phyloP scores from a whole-genome alignment of 2,329 filamentous ascomycete genomes.

The Xenoacremonium recifei region DNA sequence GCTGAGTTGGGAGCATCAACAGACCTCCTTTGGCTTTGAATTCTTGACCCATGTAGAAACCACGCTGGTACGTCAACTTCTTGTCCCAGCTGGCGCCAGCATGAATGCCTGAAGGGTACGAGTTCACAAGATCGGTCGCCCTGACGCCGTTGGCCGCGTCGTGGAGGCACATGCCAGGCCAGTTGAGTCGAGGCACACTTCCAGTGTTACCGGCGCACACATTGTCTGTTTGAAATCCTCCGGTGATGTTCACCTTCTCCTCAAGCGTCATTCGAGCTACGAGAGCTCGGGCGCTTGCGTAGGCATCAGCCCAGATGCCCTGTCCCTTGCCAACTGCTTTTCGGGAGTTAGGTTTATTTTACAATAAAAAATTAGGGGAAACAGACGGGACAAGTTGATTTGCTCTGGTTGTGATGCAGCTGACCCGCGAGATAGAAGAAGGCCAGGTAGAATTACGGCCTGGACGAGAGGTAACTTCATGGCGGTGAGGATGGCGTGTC shows the following conservation, averaged over 20 bases:
- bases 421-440: too few relatives aligned
- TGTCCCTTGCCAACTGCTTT: constrained; percentile 12
- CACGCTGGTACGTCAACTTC: constrained; percentile 50
- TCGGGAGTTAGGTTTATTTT: too few relatives aligned
- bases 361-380: too few relatives aligned
- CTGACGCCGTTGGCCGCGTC: constrained; percentile 50
- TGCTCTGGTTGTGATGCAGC: too few relatives aligned
- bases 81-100: constrained; percentile 53
- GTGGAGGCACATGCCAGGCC: constrained; percentile 48
- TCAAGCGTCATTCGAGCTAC: constrained; percentile 64
- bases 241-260: constrained; percentile 57
- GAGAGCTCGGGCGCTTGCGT: constrained; percentile 54
- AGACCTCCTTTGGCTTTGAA: constrained; percentile 53
- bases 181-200: constrained; percentile 42
- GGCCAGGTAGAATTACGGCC: too few relatives aligned
- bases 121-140: constrained; percentile 46
- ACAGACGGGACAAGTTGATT: too few relatives aligned
- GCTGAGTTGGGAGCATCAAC: constrained; percentile 3
- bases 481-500: too few relatives aligned
- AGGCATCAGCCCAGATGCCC: constrained; percentile 55
- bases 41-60: constrained; percentile 53
- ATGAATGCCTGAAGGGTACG: constrained; percentile 48
- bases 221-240: constrained; percentile 53
- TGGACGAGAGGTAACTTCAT: too few relatives aligned
- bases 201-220: constrained; percentile 48